A percentile compares a stretch with the other conserved stretches of the same genome.
Evolutionary conservation across 2,329 filamentous ascomycete species (phyloP).

Genomic region (Blumeria graminis): DNA sequence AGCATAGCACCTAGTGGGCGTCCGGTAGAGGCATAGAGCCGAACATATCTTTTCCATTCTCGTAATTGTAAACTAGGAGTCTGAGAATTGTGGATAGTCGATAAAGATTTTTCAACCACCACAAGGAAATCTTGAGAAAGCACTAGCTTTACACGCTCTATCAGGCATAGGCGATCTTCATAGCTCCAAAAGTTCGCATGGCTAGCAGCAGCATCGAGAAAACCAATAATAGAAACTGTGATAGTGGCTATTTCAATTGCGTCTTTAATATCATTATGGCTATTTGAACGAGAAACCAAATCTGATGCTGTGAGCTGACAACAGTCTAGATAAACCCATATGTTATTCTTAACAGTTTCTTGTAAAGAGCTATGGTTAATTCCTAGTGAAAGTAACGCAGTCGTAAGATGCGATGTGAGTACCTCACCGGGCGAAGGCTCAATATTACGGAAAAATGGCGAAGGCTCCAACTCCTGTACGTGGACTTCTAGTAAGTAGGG

Average conservation of each 20-base stretch:
- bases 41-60: constrained; percentile 73
- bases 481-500: constrained; percentile 75
- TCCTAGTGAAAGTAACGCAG: constrained; percentile 61
- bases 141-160: constrained; percentile 46
- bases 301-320: constrained; percentile 38
- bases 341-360: constrained; percentile 36
- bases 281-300: constrained; percentile 27
- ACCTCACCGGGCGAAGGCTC: constrained; percentile 77
- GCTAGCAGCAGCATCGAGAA: constrained; percentile 58
- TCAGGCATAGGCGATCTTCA: constrained; percentile 45
- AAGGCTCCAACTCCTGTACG: constrained; percentile 50
- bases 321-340: constrained; percentile 48
- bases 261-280: constrained; percentile 28
- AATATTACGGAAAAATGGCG: constrained; percentile 60
- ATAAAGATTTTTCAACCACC: constrained; percentile 70
- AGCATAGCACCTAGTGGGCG: constrained; percentile 79
- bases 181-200: constrained; percentile 63
- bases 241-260: constrained; percentile 49
- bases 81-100: constrained; percentile 63
- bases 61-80: constrained; percentile 38
- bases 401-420: constrained; percentile 53
- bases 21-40: constrained; percentile 56
- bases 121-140: constrained; percentile 70
- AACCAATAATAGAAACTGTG: constrained; percentile 68
- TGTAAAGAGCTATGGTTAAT: constrained; percentile 46